Evolutionary conservation across 306 rosid species (phyloP).

Genomic region (Oxytropis ochrocephala): DNA sequence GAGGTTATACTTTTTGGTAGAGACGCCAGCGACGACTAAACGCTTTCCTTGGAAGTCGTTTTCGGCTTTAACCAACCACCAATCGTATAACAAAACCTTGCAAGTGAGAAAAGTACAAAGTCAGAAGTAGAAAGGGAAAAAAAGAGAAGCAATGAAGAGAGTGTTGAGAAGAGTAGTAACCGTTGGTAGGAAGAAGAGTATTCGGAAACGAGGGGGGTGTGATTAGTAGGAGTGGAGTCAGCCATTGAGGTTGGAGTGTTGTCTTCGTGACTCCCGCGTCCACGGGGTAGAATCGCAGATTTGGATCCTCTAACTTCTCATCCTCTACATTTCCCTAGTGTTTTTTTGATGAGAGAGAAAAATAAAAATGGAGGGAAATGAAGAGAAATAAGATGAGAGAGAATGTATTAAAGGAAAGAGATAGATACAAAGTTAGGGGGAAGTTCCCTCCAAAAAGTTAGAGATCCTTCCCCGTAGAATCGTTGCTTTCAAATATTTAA

Average conservation of each 20-base stretch:
- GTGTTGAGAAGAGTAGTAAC: not conserved
- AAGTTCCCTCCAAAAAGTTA: too few relatives aligned
- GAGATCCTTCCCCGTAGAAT: too few relatives aligned
- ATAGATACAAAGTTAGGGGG: too few relatives aligned
- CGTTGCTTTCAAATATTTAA: too few relatives aligned
- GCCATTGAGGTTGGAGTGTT: not conserved
- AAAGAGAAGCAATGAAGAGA: not conserved
- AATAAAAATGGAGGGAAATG: too few relatives aligned
- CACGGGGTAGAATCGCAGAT: too few relatives aligned
- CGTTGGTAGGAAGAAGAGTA: not conserved
- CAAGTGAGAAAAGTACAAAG: not conserved
- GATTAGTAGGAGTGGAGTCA: not conserved
- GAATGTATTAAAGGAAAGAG: too few relatives aligned
- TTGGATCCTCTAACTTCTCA: too few relatives aligned
- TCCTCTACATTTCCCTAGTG: too few relatives aligned
- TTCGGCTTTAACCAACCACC: constrained; percentile 57
- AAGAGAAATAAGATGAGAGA: too few relatives aligned
- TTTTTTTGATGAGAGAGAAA: too few relatives aligned
- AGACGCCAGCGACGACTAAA: constrained; percentile 54
- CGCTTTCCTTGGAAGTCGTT: constrained; percentile 33
- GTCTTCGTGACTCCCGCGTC: too few relatives aligned
- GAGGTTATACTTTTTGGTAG: constrained; percentile 39
- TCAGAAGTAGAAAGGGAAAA: not conserved
- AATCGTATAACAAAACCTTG: constrained; percentile 49
- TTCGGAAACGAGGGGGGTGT: not conserved